Base-by-base conservation (phyloP, 345 rosid genomes). In the Fremontodendron californicum region DNA sequence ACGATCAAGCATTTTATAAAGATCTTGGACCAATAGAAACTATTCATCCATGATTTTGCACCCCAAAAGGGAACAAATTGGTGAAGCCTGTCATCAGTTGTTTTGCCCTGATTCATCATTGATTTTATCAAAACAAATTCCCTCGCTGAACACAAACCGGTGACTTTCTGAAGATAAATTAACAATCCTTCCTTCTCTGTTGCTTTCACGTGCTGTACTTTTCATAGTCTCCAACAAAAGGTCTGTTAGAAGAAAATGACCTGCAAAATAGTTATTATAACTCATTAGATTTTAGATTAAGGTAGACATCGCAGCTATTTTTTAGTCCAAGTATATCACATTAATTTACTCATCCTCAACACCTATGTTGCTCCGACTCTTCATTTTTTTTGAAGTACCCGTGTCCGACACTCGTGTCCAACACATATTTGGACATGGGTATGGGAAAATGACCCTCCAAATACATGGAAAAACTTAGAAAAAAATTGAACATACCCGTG, bases 141-240 rank as follows among this genome's bases (percentile, higher is more conserved):
- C 97, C 81, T 87, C 89, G 12, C 78, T 6, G 73, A 91, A 89
- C 19, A 88, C 43, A 49, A 79, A 33, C 8, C 88, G 84, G 79
- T 93, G 94, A 74, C 81, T 94, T 77, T 85, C 85, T 4, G 96
- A 93, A 18, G 97, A 81, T 11, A 93, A 88, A 25, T 78, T 84
- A 11, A 90, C 87, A 77, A 93, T 90, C 81, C 96, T 88, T 75
- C 97, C 94, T 87, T 90, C 94, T 79, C 65, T 91, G 64, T 55
- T 80, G 77, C 90, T 89, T 82, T 89, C 81, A 21, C 19, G 80
- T 33, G 90, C 87, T 70, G 96, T 86, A 51, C 84, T 86, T 85
- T 88, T 93, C 97, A 91, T 91, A 0, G 74, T 90, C n/a, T 88
- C 94, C 91, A 91, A 80, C 79, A 91, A 81, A 77, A 89, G 94